phyloP scores from a whole-genome alignment of 768 basidiomycete species.

The Chlorophyllum brunneum region DNA sequence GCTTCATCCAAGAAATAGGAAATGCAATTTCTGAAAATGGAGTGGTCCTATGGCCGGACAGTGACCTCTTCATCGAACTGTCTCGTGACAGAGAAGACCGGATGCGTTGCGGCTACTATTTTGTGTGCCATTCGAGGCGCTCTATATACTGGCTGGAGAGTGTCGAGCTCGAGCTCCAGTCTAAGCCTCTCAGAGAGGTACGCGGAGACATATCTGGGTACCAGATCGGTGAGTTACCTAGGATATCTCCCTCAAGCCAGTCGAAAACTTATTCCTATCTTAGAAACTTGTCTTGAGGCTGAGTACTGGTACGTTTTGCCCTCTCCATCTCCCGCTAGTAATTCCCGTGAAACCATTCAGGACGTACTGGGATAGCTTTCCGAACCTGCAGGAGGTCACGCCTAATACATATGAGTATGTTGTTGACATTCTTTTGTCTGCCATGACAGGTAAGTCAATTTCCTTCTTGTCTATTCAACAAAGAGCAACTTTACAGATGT shows the following conservation, averaged over 20 bases:
- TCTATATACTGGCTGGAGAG: constrained; percentile 6
- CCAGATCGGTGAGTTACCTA: background rate
- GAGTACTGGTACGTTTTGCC: constrained; percentile 3
- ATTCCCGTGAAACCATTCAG: background rate
- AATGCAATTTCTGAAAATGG: background rate
- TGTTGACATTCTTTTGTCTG: background rate
- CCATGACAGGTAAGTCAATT: constrained; percentile 3
- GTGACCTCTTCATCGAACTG: constrained; percentile 7
- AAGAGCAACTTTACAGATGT: background rate
- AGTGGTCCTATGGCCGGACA: background rate
- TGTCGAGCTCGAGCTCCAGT: background rate
- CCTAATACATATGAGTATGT: constrained; percentile 6
- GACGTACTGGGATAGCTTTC: constrained; percentile 6
- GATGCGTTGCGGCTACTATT: constrained; percentile 5
- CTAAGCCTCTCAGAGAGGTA: background rate
- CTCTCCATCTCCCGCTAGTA: background rate
- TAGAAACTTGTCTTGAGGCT: constrained; percentile 5
- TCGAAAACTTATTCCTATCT: background rate
- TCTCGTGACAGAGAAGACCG: background rate
- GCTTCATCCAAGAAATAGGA: background rate
- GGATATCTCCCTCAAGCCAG: too few species aligned
- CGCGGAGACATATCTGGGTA: background rate
- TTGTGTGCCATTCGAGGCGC: background rate
- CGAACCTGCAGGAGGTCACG: background rate
- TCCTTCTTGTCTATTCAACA: background rate